Conservation (phyloP, 495 filamentous ascomycete genomes). For the Xylaria palmicola region DNA sequence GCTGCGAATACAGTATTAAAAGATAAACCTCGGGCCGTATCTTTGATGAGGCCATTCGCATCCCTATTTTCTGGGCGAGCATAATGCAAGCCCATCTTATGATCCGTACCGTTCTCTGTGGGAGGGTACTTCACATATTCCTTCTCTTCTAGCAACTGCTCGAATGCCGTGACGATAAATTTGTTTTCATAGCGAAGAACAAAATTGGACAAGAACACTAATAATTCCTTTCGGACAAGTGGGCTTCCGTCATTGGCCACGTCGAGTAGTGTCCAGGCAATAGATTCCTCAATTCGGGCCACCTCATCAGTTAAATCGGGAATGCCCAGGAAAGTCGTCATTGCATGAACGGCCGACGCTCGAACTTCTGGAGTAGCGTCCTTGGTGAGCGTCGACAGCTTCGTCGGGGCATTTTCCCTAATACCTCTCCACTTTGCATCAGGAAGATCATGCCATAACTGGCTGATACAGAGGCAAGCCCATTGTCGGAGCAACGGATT, state of each 20-base stretch:
- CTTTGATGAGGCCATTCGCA: slow-evolving; percentile 49
- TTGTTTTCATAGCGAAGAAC: slow-evolving; percentile 88
- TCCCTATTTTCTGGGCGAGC: slow-evolving; percentile 49
- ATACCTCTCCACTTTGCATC: slow-evolving; percentile 96
- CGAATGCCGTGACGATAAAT: slow-evolving; percentile 87
- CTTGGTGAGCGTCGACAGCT: slow-evolving; percentile 76
- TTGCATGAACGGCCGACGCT: slow-evolving; percentile 86
- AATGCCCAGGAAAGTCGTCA: slow-evolving; percentile 91
- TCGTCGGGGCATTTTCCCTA: slow-evolving; percentile 70
- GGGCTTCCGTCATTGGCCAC: slow-evolving; percentile 91
- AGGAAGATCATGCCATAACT: slow-evolving; percentile 86
- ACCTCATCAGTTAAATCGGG: slow-evolving; percentile 91
- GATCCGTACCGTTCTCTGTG: slow-evolving; percentile 51
- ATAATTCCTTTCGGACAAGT: slow-evolving; percentile 86
- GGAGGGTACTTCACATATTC: slow-evolving; percentile 57
- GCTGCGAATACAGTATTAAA: slow-evolving; percentile 86
- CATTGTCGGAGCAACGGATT: slow-evolving; percentile 91
- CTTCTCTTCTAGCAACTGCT: slow-evolving; percentile 84
- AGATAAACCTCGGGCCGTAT: slow-evolving; percentile 58
- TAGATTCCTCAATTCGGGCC: slow-evolving; percentile 80
- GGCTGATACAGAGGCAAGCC: slow-evolving; percentile 94
- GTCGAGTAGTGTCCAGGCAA: slow-evolving; percentile 78
- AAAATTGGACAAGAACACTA: slow-evolving; percentile 92
- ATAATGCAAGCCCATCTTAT: slow-evolving; percentile 58
- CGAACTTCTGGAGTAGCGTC: slow-evolving; percentile 94